Evolutionary conservation across 805 yeast genomes (phyloP).

Genomic region (Teunomyces gatunensis): DNA sequence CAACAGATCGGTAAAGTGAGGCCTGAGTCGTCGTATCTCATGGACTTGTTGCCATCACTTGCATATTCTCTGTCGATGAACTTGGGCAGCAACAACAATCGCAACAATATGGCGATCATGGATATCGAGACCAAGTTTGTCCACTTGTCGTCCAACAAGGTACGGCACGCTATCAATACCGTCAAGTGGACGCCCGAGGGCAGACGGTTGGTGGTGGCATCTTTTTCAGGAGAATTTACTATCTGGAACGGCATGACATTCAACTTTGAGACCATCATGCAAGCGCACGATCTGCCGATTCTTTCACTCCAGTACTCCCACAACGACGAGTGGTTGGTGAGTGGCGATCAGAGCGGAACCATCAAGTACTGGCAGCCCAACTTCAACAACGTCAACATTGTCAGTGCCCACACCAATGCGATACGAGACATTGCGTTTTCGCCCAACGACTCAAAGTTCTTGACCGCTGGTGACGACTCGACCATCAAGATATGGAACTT

Average conservation of each 20-base stretch:
- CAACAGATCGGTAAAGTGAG: conserved; percentile 52
- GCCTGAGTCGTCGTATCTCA: conserved; percentile 66
- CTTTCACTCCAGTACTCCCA: conserved; percentile 78
- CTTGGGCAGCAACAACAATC: conserved; percentile 19
- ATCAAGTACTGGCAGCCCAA: conserved; percentile 98
- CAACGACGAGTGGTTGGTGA: conserved; percentile 89
- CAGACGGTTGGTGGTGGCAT: conserved; percentile 81
- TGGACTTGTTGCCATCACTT: conserved; percentile 63
- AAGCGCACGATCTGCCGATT: conserved; percentile 93
- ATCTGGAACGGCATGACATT: conserved; percentile 95
- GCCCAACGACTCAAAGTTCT: conserved; percentile 87
- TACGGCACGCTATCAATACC: conserved; percentile 84
- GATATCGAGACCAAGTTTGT: conserved; percentile 80
- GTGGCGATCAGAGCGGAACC: conserved; percentile 90
- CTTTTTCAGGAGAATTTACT: conserved; percentile 93
- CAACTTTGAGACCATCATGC: conserved; percentile 96
- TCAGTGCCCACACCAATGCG: conserved; percentile 72
- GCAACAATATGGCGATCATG: conserved; percentile 44
- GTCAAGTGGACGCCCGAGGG: conserved; percentile 98
- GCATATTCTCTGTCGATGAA: conserved; percentile 47
- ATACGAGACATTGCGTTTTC: conserved; percentile 85
- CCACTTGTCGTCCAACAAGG: conserved; percentile 87
- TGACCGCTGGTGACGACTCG: conserved; percentile 93
- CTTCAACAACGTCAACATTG: conserved; percentile 88
- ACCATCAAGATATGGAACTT: conserved; percentile 92